Evolutionary conservation across 75 land plant species (phyloP), one percentile per base, ranked within the genome.

Genomic region (Sequoia sempervirens): DNA sequence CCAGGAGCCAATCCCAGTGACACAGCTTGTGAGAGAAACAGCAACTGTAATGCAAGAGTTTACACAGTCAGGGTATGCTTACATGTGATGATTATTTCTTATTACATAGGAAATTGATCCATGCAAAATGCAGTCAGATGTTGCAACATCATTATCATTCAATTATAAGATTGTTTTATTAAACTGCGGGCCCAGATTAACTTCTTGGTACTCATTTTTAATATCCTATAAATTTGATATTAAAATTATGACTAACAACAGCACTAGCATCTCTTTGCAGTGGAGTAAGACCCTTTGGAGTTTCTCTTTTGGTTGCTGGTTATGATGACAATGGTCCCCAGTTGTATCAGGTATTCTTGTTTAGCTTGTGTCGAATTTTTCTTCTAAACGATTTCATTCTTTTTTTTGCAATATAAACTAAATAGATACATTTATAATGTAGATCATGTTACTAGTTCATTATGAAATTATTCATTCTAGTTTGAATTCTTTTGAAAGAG

Each of bases 21-120:
- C 99, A 41, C 99, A 98, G 87, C 92, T 98, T 84, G 99, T 98
- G 5, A 88, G 99, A 84, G 99, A 98, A 84, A 98, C 97, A 37
- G 96, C 99, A 75, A 89, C 99, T 86, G 99, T 98, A 68, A 98
- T 98, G 99, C 99, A 98, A 87, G 99, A 98, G 83, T 98, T 98
- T 88, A 96, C 99, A 14, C 99, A 98, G 83, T 98, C 99, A 40
- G 99, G 99, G 99, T 96, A 93, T 85, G 74, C 76, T 72, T 26
- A 13, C 15, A 52, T 80, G 3, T 11, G 8, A 36, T 4, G 56
- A n/a, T 45, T 15, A 11, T 70, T 70, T 70, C 73, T 70, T 28
- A 32, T 70, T 70, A 0, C 36, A 32, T 70, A 32, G 36, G 73
- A 23, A 70, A 32, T 70, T 70, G 73, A 32, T 32, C 32, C 11